phyloP scores from a whole-genome alignment of 306 rosid species.

The Notholithocarpus densiflorus region DNA sequence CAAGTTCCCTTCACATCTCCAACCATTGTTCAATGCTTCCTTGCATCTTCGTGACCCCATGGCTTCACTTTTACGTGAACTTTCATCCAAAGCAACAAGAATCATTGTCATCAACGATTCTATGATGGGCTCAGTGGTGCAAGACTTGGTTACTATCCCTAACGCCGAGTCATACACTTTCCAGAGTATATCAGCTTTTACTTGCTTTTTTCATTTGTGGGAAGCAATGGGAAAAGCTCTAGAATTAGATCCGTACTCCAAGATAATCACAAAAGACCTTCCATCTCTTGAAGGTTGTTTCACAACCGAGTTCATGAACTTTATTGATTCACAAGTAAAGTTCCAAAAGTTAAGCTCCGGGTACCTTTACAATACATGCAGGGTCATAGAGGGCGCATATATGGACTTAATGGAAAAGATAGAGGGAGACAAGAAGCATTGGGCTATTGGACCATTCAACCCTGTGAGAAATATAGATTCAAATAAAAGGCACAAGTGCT shows the following conservation, averaged over 20 bases:
- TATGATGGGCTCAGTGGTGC: conserved; percentile 48
- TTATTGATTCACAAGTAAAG: conserved; percentile 29
- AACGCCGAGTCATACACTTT: conserved; percentile 56
- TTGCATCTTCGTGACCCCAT: conserved; percentile 41
- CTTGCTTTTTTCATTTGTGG: conserved; percentile 34
- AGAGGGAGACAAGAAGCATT: conserved; percentile 29
- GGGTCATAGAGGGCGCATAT: conserved; percentile 46
- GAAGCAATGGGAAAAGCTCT: conserved; percentile 23
- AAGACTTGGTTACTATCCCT: conserved; percentile 33
- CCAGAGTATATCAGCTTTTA: conserved; percentile 61
- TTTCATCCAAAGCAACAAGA: conserved; percentile 37
- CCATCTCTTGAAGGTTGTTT: conserved; percentile 58
- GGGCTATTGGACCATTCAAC: conserved; percentile 74
- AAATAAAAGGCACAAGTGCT: conserved; percentile 19
- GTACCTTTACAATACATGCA: conserved; percentile 44
- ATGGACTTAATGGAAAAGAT: conserved; percentile 37
- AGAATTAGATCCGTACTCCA: background rate
- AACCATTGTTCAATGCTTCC: conserved; percentile 49
- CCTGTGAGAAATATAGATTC: conserved; percentile 23
- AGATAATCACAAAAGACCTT: conserved; percentile 20
- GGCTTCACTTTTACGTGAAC: conserved; percentile 29
- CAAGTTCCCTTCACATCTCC: conserved; percentile 63
- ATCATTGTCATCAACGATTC: conserved; percentile 61
- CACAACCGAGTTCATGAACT: conserved; percentile 33
- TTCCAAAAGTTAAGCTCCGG: conserved; percentile 37